Evolutionary conservation across 768 basidiomycete species (phyloP), one percentile per base, ranked within the genome.

Genomic region (Guyanaporus albipodus): DNA sequence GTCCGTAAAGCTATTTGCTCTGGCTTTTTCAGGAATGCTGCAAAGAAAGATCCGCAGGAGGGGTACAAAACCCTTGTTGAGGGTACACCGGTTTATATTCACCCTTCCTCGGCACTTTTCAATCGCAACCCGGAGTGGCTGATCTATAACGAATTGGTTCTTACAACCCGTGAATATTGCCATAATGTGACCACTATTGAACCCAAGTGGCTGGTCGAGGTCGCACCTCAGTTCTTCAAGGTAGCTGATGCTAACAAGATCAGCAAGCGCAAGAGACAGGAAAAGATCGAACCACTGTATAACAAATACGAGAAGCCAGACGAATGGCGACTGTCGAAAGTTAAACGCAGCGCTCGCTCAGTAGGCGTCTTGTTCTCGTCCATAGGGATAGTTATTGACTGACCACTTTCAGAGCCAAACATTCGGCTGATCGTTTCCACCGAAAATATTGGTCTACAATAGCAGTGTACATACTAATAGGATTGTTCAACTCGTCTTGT

Each of bases 21-120:
- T 19, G 95, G 96, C 15, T 98, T 90, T 72, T 99, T 99, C 82
- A 80, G 94, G 10, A 88, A 98, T 61, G 94, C 96, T 1, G 96
- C 96, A 22, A 99, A 99, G 75, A 99, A 99, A 68, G 95, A 94
- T 61, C 90, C 91, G 5, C 91, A 92, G 61, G 95, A 97, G 65
- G 95, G 96, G 7, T 99, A 98, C 76, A 99, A 98, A 70, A 95
- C 93, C 0, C 82, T 95, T 10, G 90, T 92, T 4, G 93, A 96
- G 68, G 92, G 92, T 27, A 98, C 96, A n/a, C 96, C 95, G 0
- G 94, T 99, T 40, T 98, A 95, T 68, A 92, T 99, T 44, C 96
- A 99, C 69, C 96, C 93, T 0, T 95, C 95, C 2, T 94, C 92
- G 3, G 89, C 93, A 6, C 74, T 99, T 17, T 99, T 98, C 78